Base-by-base conservation (phyloP, 768 basidiomycete genomes). In the Amanita rimosa region DNA sequence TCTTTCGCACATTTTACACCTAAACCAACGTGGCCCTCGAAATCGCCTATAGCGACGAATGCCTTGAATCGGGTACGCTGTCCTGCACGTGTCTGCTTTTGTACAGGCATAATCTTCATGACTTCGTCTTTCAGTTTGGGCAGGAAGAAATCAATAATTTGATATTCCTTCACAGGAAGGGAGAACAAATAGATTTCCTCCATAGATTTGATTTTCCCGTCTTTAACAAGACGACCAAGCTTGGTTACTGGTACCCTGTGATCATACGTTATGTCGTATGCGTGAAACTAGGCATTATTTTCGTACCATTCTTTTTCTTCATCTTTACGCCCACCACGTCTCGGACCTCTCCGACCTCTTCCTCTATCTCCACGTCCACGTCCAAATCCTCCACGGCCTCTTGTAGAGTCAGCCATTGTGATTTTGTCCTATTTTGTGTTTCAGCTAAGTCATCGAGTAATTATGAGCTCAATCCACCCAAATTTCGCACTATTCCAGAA, bases 111-210 rank as follows among this genome's bases (percentile, higher is more conserved):
- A 67, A 99, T 98, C 69, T 94, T 95, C 96, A 99, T 99, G 57
- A 99, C 96, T 68, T 96, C 93, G 59, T 94, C 96, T 79, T 99
- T 99, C 72, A 99, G 87, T 66, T 90, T 89, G 59, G 96, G 96
- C 42, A 98, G 81, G 90, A 99, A 97, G 67, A 85, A 83, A 75
- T 99, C 96, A 77, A 99, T 86, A 70, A 99, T 96, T 71, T 99
- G 96, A 78, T 73, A 98, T 72, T 99, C 96, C 74, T 98, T 99
- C 70, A 99, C 88, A 53, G 95, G 94, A 55, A 99, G 86, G 22
- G 96, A 99, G 83, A 98, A 99, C 64, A 99, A 93, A 73, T 98
- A 99, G 70, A 98, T 97, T 67, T 99, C 96, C 67, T 99, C 96
- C 81, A 99, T 94, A 42, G 93, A 96, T 73, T 95, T 97, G 75